These are phyloP conservation scores for Vitellaria paradoxa DNA, from an alignment of 179 eudicot genomes.

Conservation along the genomic window DNA sequence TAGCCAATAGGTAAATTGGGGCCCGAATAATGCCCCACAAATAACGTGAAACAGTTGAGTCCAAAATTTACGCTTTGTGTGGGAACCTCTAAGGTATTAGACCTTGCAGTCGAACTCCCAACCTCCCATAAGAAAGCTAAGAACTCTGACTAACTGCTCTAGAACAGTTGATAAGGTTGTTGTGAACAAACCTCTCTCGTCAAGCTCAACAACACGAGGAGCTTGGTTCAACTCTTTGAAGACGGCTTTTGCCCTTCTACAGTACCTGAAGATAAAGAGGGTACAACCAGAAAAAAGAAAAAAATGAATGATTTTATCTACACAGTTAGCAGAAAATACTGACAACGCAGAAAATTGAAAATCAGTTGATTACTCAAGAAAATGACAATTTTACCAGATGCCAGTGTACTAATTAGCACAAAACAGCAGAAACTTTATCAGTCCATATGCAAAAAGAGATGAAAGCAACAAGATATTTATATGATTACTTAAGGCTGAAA, in stretches of 20 bases:
- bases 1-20: no score
- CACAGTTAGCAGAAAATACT: not conserved
- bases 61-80: no score
- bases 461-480: no score
- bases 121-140: no score
- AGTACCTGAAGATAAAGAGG: conserved; percentile 50
- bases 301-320: not conserved
- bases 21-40: no score
- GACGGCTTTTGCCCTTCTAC: conserved; percentile 84
- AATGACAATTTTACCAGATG: not conserved
- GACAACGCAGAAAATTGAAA: not conserved
- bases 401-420: not conserved
- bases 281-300: not conserved
- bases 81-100: no score
- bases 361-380: not conserved
- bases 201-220: conserved; percentile 87
- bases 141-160: no score
- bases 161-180: conserved; percentile 6
- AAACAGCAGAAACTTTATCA: not conserved
- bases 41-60: no score
- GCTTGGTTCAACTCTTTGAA: conserved; percentile 70
- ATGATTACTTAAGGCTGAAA: not conserved
- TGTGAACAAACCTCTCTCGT: conserved; percentile 72
- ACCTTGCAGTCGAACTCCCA: no score
- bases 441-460: not conserved